Evolutionary conservation across 345 rosid genomes (phyloP), one percentile per base, ranked within the genome.

Genomic region (Anastatica hierochuntica): DNA sequence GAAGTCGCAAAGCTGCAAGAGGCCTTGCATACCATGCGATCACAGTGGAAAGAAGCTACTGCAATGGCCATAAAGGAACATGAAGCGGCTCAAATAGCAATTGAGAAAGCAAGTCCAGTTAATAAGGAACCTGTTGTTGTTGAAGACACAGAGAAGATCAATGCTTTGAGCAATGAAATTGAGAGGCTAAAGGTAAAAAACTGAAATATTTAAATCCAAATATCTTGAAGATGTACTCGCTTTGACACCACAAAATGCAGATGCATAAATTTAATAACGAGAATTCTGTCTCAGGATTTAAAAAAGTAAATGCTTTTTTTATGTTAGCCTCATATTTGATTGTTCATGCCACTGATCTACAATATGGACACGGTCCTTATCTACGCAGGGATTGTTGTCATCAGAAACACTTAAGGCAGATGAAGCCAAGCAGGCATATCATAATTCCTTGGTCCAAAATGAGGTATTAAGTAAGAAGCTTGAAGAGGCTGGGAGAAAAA

Each of bases 401-500:
- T 72, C 78, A 61, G 83, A 85, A 70, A 74, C 69, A 29, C 69
- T 72, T 57, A 67, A 60, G 64, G 77, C 86, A 54, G 81, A 73
- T 59, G 94, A 83, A 70, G 80, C 86, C 43, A 73, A 72, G 46
- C 71, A 77, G 68, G 84, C 85, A 56, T 33, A 24, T 47, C 43
- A 57, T 11, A 64, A 58, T 55, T 72, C 74, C 20, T 75, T 79
- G 77, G 74, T 77, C 60, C 74, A 75, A 66, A 88, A 77, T 44
- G 73, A 60, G 45, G 82, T 77, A 49, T 68, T 88, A 61, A 57
- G 58, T 45, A 78, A 77, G 77, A 88, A 85, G 64, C 83, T 90
- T 53, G 77, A 72, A 60, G 81, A 77, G 66, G 66, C 85, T 50
- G 84, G 70, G 63, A 78, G 71, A 68, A 85, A 77, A 78, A 74